Percentiles rank a stretch among this genome's conserved stretches.
These are phyloP conservation scores for Eucalyptus curtisii DNA, from an alignment of 345 rosid genomes.

Conservation along the genomic window DNA sequence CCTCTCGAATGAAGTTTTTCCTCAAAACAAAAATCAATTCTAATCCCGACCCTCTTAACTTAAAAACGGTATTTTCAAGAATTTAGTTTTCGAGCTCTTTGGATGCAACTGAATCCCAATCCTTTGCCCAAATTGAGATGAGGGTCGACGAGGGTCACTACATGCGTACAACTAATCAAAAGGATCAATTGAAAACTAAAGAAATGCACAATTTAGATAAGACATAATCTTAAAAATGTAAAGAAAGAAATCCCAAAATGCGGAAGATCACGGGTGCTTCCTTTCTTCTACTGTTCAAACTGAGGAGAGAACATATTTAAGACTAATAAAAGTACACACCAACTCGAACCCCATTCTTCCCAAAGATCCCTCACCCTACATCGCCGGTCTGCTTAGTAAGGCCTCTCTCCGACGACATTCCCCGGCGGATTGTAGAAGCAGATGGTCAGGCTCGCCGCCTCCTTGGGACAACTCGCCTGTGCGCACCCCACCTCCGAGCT, in stretches of 20 bases:
- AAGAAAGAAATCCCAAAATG: not conserved
- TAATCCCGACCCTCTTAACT: not conserved
- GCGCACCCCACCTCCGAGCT: conserved; percentile 65
- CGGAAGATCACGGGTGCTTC: not conserved
- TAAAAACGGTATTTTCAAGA: not conserved
- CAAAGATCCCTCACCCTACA: not conserved
- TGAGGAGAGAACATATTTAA: not conserved
- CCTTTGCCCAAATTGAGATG: not conserved
- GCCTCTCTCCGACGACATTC: conserved; percentile 58
- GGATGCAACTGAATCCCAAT: not conserved
- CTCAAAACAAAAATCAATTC: not conserved
- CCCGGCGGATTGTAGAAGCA: conserved; percentile 91
- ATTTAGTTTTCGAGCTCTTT: not conserved
- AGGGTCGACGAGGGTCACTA: not conserved
- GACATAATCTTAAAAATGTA: not conserved
- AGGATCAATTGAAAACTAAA: not conserved
- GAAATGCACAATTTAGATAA: not conserved
- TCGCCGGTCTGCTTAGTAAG: conserved; percentile 17
- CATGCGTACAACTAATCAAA: not conserved
- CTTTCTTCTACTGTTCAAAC: not conserved
- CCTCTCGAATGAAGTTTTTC: not conserved
- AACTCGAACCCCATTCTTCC: not conserved
- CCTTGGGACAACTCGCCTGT: conserved; percentile 42
- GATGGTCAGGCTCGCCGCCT: conserved; percentile 41
- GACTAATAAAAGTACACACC: not conserved